A percentile compares a stretch with the other conserved stretches of the same genome.
phyloP scores from a whole-genome alignment of 225 moss, liverwort and hornwort species.

The Bryum argenteum region DNA sequence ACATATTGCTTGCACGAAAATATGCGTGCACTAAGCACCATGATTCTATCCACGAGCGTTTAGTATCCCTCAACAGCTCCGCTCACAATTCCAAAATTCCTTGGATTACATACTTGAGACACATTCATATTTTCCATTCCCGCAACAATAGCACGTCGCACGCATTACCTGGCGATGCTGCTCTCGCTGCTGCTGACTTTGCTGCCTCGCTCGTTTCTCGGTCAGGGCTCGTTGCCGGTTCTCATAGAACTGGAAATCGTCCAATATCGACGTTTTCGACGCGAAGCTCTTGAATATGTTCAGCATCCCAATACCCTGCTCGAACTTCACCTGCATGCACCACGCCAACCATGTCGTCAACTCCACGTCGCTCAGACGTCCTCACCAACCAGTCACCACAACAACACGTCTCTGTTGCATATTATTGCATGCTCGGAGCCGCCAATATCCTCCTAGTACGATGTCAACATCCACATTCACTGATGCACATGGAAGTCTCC shows the following conservation, averaged over 20 bases:
- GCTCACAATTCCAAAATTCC: neutral
- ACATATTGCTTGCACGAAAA: neutral
- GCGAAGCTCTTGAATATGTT: constrained; percentile 87
- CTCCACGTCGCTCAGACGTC: neutral
- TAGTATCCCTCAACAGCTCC: neutral
- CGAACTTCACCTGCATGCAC: constrained; percentile 75
- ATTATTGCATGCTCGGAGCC: neutral
- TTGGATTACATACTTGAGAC: neutral
- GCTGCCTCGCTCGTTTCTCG: constrained; percentile 96
- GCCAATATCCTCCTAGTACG: neutral
- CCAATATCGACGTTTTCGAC: constrained; percentile 92
- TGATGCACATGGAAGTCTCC: neutral
- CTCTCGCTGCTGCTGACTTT: constrained; percentile 88
- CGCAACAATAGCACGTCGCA: no score
- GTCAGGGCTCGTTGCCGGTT: constrained; percentile 92
- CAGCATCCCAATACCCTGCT: constrained; percentile 92
- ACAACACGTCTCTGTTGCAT: neutral
- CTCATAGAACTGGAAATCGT: constrained; percentile 99
- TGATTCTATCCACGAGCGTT: neutral
- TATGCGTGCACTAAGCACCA: neutral
- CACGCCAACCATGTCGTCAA: constrained; percentile 1
- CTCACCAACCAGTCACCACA: neutral
- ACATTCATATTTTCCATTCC: no score
- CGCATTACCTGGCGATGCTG: constrained; percentile 74
- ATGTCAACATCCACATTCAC: neutral